phyloP scores from a whole-genome alignment of 2,329 filamentous ascomycete species.

The Epichloe scottii region DNA sequence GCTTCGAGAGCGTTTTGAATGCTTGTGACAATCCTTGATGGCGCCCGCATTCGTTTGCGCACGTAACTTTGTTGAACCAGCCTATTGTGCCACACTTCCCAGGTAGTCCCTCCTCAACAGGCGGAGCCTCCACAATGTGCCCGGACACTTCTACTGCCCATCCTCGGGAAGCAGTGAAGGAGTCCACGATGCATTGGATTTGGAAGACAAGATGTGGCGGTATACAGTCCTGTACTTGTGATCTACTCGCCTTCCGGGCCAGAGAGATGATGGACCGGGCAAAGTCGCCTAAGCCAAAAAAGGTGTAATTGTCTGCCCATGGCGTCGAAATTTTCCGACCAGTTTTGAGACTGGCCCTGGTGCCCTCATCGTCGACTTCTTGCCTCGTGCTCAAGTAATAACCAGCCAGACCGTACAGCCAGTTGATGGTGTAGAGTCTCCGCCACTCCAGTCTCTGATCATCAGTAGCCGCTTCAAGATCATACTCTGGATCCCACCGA shows the following conservation, averaged over 20 bases:
- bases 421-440: conserved; percentile 35
- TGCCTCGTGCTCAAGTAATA: conserved; percentile 19
- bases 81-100: not conserved
- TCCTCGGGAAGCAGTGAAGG: conserved; percentile 29
- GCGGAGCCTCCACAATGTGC: not conserved
- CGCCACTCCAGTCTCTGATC: conserved; percentile 32
- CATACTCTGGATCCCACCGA: conserved; percentile 28
- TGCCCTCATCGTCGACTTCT: not conserved
- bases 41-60: not conserved
- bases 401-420: conserved; percentile 39
- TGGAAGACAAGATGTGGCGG: conserved; percentile 36
- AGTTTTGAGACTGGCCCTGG: not conserved
- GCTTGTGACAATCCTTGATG: not conserved
- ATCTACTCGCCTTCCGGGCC: conserved; percentile 30
- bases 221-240: conserved; percentile 26
- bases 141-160: conserved; percentile 21
- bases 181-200: conserved; percentile 37
- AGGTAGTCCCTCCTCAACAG: not conserved
- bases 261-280: conserved; percentile 29
- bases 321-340: conserved; percentile 8
- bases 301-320: conserved; percentile 14
- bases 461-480: conserved; percentile 24
- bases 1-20: not conserved
- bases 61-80: not conserved
- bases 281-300: conserved; percentile 35